phyloP scores from a whole-genome alignment of 1,284 basidiomycete genomes.

The Microbotryum saponariae region DNA sequence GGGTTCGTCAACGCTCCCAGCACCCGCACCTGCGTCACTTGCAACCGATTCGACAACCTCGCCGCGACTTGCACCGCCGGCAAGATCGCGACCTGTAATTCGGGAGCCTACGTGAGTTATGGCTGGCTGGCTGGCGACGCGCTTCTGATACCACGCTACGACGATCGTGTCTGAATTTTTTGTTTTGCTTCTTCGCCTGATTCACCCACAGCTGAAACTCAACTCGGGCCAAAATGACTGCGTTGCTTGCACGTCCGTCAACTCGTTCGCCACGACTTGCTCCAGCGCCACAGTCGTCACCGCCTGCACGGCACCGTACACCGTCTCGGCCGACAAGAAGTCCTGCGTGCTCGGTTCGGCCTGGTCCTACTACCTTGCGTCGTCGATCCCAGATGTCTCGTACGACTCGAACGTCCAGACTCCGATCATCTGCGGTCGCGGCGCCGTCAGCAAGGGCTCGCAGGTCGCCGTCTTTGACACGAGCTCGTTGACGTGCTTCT shows the following conservation, averaged over 20 bases:
- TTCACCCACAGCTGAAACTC: not conserved
- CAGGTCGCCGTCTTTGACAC: not conserved
- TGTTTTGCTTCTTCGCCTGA: too few species aligned
- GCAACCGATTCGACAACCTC: not conserved
- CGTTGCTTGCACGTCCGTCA: not conserved
- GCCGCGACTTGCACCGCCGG: not conserved
- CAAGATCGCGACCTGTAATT: not conserved
- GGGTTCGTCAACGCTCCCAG: not conserved
- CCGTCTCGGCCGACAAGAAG: not conserved
- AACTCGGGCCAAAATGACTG: not conserved
- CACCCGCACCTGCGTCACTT: not conserved
- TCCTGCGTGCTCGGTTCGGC: not conserved
- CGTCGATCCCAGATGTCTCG: not conserved
- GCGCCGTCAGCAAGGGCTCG: not conserved
- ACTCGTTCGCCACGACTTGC: not conserved
- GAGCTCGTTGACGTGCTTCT: not conserved
- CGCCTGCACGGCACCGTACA: not conserved
- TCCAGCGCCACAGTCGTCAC: not conserved
- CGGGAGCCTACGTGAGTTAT: not conserved
- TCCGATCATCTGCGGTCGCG: not conserved
- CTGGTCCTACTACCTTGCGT: conserved; percentile 1
- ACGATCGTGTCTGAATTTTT: too few species aligned
- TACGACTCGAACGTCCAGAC: not conserved
- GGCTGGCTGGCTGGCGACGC: too few species aligned
- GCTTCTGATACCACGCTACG: too few species aligned